Evolutionary conservation across 2,329 filamentous ascomycete genomes (phyloP).

Genomic region (Colletotrichum navitas): DNA sequence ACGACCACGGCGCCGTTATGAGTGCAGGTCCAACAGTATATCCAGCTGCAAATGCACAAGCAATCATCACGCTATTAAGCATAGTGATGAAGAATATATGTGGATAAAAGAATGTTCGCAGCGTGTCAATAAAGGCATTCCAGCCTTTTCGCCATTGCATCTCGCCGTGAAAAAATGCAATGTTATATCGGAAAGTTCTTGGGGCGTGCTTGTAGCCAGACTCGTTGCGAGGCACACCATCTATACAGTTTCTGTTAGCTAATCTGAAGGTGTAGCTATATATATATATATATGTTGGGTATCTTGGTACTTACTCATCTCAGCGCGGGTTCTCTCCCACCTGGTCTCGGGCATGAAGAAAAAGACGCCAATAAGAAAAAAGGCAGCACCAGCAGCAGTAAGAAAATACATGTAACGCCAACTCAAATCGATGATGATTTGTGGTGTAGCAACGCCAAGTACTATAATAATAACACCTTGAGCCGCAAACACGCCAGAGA

Average conservation of each 20-base stretch:
- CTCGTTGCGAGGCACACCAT: slow-evolving; percentile 44
- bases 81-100: slow-evolving; percentile 51
- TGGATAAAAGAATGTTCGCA: slow-evolving; percentile 51
- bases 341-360: slow-evolving; percentile 52
- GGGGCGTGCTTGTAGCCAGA: slow-evolving; percentile 11
- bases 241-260: background rate
- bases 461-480: slow-evolving; percentile 49
- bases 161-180: slow-evolving; percentile 49
- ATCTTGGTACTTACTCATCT: slow-evolving; percentile 44
- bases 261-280: rapidly evolving
- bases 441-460: slow-evolving; percentile 47
- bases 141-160: slow-evolving; percentile 46
- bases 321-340: slow-evolving; percentile 48
- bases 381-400: slow-evolving; percentile 46
- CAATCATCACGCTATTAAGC: slow-evolving; percentile 49
- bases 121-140: slow-evolving; percentile 46
- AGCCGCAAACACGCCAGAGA: slow-evolving; percentile 48
- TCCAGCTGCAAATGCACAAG: slow-evolving; percentile 46
- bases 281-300: background rate
- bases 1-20: slow-evolving; percentile 33
- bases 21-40: slow-evolving; percentile 43
- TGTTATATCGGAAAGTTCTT: slow-evolving; percentile 48
- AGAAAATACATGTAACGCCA: slow-evolving; percentile 54
- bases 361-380: slow-evolving; percentile 48
- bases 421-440: slow-evolving; percentile 47